Evolutionary conservation across 148 eudicot species (phyloP), one percentile per base, ranked within the genome.

Genomic region (Talinum fruticosum): DNA sequence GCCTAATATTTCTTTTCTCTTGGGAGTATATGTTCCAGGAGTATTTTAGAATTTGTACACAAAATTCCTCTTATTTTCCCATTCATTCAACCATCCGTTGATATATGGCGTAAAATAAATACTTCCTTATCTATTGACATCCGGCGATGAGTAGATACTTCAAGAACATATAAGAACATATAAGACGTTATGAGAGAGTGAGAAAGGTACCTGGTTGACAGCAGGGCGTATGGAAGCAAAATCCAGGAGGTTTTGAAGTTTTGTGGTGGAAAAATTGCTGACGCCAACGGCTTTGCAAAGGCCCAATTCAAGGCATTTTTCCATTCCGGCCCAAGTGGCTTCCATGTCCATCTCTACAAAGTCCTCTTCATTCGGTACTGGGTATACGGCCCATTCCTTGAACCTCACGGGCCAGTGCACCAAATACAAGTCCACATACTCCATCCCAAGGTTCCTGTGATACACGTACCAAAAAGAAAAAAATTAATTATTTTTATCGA

Each of bases 391-490:
- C 89, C 93, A 81, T 53, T 88, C 80, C 77, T 86, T 87, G 79
- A 89, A 75, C 34, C 77, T 80, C 68, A 88, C 83, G 10, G 93
- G 93, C 93, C 93, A 89, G 65, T 89, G 93, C 73, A 89, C 88
- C 84, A 89, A 51, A 75, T 83, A 89, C 85, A 89, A 71, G 87
- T 89, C 90, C 79, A 88, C 74, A 24, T 89, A 89, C 53, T 89
- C 90, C 90, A 89, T 67, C 30, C 83, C 82, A 41, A 88, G 62
- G 6, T 78, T 87, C 87, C 93, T 89, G 81, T 47, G 32, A n/a
- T 66, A 37, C n/a, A 65, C 24, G 35, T n/a, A 15, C 26, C 59
- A 38, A 49, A 26, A 36, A 6, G 30, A 69, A 15, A 24, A 4
- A 1, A 28, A 23, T 23, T 6, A 6, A 23, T 24, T n/a, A 59